phyloP scores from a whole-genome alignment of 257 asterid genomes.

The Solanum clarkiae region DNA sequence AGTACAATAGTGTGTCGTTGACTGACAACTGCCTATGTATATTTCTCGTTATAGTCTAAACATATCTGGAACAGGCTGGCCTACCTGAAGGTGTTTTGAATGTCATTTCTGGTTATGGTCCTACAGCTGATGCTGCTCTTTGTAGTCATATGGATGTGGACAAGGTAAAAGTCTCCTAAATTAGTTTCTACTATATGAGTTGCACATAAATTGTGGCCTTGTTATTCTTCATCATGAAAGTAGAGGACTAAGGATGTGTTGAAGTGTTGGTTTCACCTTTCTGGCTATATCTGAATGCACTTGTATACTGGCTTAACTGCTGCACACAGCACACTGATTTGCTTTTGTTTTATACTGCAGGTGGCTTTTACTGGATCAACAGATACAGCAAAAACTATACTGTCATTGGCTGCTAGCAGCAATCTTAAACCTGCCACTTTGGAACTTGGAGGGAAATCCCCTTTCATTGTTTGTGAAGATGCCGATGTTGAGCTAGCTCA shows the following conservation, averaged over 20 bases:
- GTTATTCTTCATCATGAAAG: too few species aligned
- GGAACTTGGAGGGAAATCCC: slow-evolving; percentile 99
- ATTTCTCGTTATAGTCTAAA: too few species aligned
- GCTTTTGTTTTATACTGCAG: slow-evolving; percentile 18
- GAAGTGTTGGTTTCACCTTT: too few species aligned
- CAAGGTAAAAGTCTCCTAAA: slow-evolving; percentile 39
- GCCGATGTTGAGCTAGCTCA: slow-evolving; percentile 92
- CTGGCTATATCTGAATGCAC: background rate
- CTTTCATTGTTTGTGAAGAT: slow-evolving; percentile 92
- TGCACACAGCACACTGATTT: background rate
- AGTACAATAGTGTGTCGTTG: too few species aligned
- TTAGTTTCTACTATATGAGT: background rate
- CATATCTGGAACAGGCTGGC: slow-evolving; percentile 53
- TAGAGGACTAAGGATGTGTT: too few species aligned
- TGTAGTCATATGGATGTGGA: slow-evolving; percentile 96
- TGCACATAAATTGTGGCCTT: background rate
- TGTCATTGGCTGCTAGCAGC: slow-evolving; percentile 72
- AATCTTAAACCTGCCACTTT: slow-evolving; percentile 88
- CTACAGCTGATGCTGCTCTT: slow-evolving; percentile 92
- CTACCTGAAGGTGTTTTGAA: slow-evolving; percentile 86
- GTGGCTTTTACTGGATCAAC: slow-evolving; percentile 98
- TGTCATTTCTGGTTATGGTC: slow-evolving; percentile 85
- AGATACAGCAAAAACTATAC: slow-evolving; percentile 60
- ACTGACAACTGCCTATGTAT: too few species aligned
- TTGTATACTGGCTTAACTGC: background rate